phyloP scores from a whole-genome alignment of 306 rosid genomes.

The Citrullus amarus region DNA sequence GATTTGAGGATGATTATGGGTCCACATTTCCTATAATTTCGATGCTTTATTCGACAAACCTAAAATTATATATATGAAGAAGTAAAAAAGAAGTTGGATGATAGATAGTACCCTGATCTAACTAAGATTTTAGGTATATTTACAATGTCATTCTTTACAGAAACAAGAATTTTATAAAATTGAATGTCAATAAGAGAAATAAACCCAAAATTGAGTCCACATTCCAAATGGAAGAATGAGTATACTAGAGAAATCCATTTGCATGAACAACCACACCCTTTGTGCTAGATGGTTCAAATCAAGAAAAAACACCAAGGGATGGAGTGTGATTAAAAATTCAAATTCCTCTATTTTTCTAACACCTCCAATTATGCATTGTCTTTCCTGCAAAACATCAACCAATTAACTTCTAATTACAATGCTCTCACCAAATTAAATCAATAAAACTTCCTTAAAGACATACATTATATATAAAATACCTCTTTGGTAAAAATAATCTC shows the following conservation, averaged over 20 bases:
- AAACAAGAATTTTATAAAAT: too few relatives aligned
- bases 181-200: background rate
- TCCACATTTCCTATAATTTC: too few relatives aligned
- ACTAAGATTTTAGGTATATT: too few relatives aligned
- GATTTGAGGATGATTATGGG: too few relatives aligned
- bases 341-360: background rate
- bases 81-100: too few relatives aligned
- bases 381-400: background rate
- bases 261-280: background rate
- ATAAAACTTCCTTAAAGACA: background rate
- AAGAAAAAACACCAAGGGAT: background rate
- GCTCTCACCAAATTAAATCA: background rate
- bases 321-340: background rate
- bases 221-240: background rate
- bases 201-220: background rate
- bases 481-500: background rate
- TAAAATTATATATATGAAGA: too few relatives aligned
- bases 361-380: background rate
- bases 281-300: background rate
- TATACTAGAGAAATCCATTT: background rate
- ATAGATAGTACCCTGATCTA: too few relatives aligned
- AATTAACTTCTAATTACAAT: too few relatives aligned
- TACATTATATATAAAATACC: background rate
- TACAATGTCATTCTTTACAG: too few relatives aligned
- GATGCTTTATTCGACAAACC: too few relatives aligned